Base-by-base conservation (phyloP, 2,329 filamentous ascomycete species). In the Fusarium miscanthi region DNA sequence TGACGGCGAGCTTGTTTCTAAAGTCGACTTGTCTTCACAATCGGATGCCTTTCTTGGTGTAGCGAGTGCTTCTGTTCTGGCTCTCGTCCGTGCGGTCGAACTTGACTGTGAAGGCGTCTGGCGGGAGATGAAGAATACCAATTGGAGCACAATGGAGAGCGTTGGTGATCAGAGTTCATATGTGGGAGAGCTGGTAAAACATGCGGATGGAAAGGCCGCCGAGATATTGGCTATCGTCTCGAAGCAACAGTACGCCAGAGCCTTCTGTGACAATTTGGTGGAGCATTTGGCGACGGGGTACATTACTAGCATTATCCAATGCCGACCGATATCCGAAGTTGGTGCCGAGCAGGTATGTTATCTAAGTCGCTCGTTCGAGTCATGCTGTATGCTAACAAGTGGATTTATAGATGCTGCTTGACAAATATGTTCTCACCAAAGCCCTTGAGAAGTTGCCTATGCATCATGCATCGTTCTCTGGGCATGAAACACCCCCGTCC, bases 41-140 rank as follows among this genome's bases (percentile, higher is more conserved):
- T 94, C 95, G 0, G 96, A 99, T 82, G 91, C 94, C 0, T 99
- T 98, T 82, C 92, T 99, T 85, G 95, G 95, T 6, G 95, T 99
- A 41, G 96, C 95, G 5, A 95, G 93, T 78, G 92, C 94, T 17
- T 92, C 94, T 8, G 92, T 99, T 10, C 87, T 96, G 54, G 89
- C 93, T 1, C 86, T 99, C 49, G 95, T 98, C 9, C 91, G 93
- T 68, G 92, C 91, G 77, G 93, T 97, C 8, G 95, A 97, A 79
- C 81, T 91, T 2, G 92, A 92, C 58, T 92, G 94, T 76, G 95
- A 98, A 73, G 89, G 92, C 1, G 91, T 92, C 21, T 99, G 95
- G 96, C 90, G 95, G 63, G 96, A 98, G 84, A 99, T 99, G 96
- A 92, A 92, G 71, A 97, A 98, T 79, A 97, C 93, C 1, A 93